Percentiles rank a stretch among this genome's conserved stretches.
phyloP scores from a whole-genome alignment of 163 green algal species.

The Chlamydomonas reinhardtii region DNA sequence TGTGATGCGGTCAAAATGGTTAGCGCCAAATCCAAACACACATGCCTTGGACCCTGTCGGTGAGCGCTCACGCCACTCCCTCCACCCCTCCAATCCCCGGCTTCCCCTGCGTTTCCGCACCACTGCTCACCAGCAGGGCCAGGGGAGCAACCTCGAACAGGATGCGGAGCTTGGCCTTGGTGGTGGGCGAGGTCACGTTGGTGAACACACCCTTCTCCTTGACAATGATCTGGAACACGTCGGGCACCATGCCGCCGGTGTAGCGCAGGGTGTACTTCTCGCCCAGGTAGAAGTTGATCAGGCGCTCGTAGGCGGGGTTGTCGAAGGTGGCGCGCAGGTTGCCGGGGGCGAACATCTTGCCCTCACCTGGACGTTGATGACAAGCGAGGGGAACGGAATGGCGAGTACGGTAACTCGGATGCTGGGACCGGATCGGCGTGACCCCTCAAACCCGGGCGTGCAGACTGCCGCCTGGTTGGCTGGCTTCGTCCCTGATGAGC shows the following conservation, averaged over 20 bases:
- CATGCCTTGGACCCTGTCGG: too few relatives aligned
- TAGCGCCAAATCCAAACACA: too few relatives aligned
- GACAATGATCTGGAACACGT: slow-evolving; percentile 97
- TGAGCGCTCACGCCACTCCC: too few relatives aligned
- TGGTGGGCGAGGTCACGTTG: slow-evolving; percentile 93
- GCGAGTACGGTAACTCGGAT: too few relatives aligned
- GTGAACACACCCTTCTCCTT: slow-evolving; percentile 98
- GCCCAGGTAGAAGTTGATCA: slow-evolving; percentile 92
- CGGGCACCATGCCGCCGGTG: slow-evolving; percentile 89
- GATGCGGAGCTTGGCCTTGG: slow-evolving; percentile 96
- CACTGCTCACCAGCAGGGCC: slow-evolving; percentile 82
- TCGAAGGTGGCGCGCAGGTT: slow-evolving; percentile 96
- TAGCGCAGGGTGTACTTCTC: slow-evolving; percentile 96
- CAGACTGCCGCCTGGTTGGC: too few relatives aligned
- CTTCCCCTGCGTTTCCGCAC: too few relatives aligned
- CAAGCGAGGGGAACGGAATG: too few relatives aligned
- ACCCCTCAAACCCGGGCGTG: too few relatives aligned
- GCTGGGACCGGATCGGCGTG: too few relatives aligned
- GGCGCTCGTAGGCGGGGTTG: slow-evolving; percentile 94
- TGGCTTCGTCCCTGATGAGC: too few relatives aligned
- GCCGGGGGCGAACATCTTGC: slow-evolving; percentile 96
- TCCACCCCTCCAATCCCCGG: too few relatives aligned
- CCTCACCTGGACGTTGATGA: slow-evolving; percentile 74
- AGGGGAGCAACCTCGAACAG: slow-evolving; percentile 93
- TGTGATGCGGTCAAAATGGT: too few relatives aligned